Percentiles rank a stretch among this genome's conserved stretches.
These are phyloP conservation scores for Salix koriyanagi DNA, from an alignment of 345 rosid genomes.

Conservation along the genomic window DNA sequence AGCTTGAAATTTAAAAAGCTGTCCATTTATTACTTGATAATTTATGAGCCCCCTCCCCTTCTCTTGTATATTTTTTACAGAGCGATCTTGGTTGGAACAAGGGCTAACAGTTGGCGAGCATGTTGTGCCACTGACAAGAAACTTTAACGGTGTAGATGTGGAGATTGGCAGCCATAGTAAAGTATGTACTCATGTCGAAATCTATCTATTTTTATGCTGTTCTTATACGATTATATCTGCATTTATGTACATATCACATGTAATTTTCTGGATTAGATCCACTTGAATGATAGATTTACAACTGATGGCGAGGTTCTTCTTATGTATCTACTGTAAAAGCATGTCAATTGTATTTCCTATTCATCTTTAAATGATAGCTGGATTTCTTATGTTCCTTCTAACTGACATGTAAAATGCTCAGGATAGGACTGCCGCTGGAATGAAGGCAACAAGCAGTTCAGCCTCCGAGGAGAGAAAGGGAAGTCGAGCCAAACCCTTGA, in stretches of 20 bases:
- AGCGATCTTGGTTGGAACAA: constrained; percentile 84
- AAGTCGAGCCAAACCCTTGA: constrained; percentile 38
- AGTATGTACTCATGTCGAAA: constrained; percentile 36
- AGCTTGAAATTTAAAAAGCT: background rate
- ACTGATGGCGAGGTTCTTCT: background rate
- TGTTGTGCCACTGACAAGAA: constrained; percentile 85
- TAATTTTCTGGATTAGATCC: background rate
- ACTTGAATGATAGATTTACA: background rate
- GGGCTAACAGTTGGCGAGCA: constrained; percentile 83
- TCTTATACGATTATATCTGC: background rate
- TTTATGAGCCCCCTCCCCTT: background rate
- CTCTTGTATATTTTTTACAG: constrained; percentile 28
- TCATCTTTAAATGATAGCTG: background rate
- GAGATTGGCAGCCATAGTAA: constrained; percentile 48
- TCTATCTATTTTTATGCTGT: background rate
- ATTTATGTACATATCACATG: background rate
- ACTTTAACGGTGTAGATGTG: constrained; percentile 66
- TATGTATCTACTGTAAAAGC: background rate
- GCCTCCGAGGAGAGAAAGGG: constrained; percentile 22
- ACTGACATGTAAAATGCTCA: constrained; percentile 27
- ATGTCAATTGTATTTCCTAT: background rate
- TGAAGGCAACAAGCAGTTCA: constrained; percentile 51
- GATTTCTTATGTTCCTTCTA: constrained; percentile 5
- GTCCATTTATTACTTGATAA: background rate
- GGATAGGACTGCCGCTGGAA: constrained; percentile 62